phyloP scores from a whole-genome alignment of 2,329 filamentous ascomycete genomes.

The Eutypa lata region DNA sequence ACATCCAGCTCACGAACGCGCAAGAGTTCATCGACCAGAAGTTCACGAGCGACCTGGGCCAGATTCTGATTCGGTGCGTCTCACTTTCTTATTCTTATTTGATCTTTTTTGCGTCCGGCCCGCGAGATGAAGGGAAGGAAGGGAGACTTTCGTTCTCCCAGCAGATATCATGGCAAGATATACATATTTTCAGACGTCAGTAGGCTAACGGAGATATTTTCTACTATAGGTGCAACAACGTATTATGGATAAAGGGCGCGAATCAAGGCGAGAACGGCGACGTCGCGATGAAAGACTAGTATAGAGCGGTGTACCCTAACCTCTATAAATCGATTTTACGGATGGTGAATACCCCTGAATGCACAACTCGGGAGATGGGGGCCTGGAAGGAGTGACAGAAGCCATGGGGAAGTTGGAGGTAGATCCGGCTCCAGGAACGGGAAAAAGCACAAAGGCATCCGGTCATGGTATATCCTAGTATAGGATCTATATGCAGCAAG shows the following conservation, averaged over 20 bases:
- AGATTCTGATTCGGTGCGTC: conserved; percentile 83
- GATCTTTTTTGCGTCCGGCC: neutral
- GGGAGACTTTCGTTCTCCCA: too few relatives aligned
- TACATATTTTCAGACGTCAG: conserved; percentile 2
- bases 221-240: conserved; percentile 78
- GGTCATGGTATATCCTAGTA: conserved; percentile 3
- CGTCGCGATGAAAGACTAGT: conserved; percentile 55
- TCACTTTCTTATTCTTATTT: neutral
- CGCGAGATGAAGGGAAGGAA: too few relatives aligned
- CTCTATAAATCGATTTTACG: neutral
- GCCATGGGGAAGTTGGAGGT: neutral
- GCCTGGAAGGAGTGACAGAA: neutral
- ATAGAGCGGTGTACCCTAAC: neutral
- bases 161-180: neutral
- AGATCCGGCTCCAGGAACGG: neutral
- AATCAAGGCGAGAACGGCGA: conserved; percentile 49
- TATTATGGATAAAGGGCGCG: conserved; percentile 79
- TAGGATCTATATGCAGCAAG: neutral
- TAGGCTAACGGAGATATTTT: too few relatives aligned
- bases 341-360: neutral
- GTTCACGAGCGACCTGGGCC: conserved; percentile 78
- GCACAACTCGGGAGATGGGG: neutral
- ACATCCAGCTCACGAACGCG: conserved; percentile 86
- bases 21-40: conserved; percentile 91
- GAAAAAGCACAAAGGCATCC: neutral